phyloP scores from a whole-genome alignment of 2,329 filamentous ascomycete species.

The Xylaria sp. region DNA sequence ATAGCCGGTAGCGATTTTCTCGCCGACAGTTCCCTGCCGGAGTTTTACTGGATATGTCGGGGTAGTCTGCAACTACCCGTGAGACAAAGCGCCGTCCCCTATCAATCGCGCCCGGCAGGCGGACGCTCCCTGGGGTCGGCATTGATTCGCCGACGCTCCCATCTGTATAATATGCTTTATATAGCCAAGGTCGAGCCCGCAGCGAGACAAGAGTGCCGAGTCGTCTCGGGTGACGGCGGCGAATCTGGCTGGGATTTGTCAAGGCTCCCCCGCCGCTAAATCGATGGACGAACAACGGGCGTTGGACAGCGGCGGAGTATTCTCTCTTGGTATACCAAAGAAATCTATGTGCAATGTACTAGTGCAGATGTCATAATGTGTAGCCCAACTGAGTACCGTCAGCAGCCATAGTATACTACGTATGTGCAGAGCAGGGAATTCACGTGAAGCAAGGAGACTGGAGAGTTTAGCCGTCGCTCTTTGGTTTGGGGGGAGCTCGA shows the following conservation, averaged over 20 bases:
- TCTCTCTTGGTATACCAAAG: not conserved
- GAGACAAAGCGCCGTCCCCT: conserved; percentile 26
- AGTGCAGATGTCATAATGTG: conserved; percentile 1
- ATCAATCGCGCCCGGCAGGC: conserved; percentile 31
- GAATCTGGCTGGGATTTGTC: conserved; percentile 24
- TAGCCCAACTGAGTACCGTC: conserved; percentile 13
- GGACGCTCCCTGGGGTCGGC: conserved; percentile 29
- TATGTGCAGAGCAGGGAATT: conserved; percentile 5
- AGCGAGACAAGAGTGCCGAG: conserved; percentile 29
- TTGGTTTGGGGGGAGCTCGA: not conserved
- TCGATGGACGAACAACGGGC: conserved; percentile 11
- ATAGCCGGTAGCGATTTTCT: conserved; percentile 18
- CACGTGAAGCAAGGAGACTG: not conserved
- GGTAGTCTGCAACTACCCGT: conserved; percentile 37
- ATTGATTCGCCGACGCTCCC: conserved; percentile 31
- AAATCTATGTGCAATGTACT: not conserved
- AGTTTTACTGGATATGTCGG: conserved; percentile 26
- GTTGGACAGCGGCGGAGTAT: not conserved
- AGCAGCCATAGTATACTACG: conserved; percentile 14
- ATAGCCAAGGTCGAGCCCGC: conserved; percentile 30
- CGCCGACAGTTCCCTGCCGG: conserved; percentile 25
- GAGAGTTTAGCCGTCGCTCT: not conserved
- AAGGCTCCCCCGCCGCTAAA: conserved; percentile 12
- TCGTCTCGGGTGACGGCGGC: conserved; percentile 33
- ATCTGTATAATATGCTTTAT: conserved; percentile 31